These are phyloP conservation scores for Nannochloris sp. DNA, from an alignment of 139 green algal genomes.

Conservation along the genomic window DNA sequence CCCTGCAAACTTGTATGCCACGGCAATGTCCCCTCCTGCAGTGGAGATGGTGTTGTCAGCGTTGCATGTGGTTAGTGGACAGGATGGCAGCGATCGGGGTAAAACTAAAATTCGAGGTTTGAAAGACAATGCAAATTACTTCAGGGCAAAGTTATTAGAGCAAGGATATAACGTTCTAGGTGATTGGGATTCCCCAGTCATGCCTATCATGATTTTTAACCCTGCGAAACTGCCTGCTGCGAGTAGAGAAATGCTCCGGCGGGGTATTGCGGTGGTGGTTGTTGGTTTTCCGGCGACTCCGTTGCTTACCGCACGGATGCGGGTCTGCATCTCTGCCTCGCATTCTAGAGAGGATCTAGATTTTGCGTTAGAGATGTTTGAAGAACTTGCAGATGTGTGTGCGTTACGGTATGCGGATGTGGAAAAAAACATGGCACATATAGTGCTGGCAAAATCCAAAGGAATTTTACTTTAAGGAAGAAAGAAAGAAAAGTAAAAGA, in stretches of 20 bases:
- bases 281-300: constrained; percentile 96
- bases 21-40: constrained; percentile 75
- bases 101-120: constrained; percentile 57
- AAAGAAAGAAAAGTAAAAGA: neutral
- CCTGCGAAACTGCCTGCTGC: constrained; percentile 73
- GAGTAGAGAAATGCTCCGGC: constrained; percentile 55
- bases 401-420: constrained; percentile 13
- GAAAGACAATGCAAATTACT: constrained; percentile 87
- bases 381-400: constrained; percentile 18
- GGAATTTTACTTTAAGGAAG: neutral
- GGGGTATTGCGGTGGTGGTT: constrained; percentile 84
- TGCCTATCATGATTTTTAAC: constrained; percentile 97
- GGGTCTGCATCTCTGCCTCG: constrained; percentile 91
- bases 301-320: constrained; percentile 68
- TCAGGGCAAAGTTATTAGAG: constrained; percentile 61
- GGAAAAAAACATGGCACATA: neutral
- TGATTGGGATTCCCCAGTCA: constrained; percentile 90
- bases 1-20: constrained; percentile 77
- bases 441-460: neutral
- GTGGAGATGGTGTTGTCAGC: constrained; percentile 70
- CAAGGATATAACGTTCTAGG: constrained; percentile 89
- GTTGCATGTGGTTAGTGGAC: constrained; percentile 63
- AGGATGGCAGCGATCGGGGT: constrained; percentile 45
- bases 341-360: constrained; percentile 89
- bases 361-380: constrained; percentile 65